Evolutionary conservation across 352 stramenopile genomes (phyloP).

Genomic region (Globisporangium viniferum): DNA sequence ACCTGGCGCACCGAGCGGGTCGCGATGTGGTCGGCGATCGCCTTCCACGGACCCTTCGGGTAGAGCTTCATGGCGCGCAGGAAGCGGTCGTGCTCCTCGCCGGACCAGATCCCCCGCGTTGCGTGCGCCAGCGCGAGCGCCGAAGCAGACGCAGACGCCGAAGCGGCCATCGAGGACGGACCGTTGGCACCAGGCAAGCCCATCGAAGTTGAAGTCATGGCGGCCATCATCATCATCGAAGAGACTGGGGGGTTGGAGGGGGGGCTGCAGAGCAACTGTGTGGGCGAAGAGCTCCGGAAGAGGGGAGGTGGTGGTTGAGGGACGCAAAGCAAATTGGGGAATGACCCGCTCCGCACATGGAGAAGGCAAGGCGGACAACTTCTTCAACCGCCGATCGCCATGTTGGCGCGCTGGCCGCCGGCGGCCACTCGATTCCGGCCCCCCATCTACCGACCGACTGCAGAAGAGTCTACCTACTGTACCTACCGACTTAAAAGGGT

Average conservation of each 20-base stretch:
- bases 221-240: conserved; percentile 15
- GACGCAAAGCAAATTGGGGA: conserved; percentile 9
- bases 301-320: not conserved
- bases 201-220: conserved; percentile 20
- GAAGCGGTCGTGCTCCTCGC: conserved; percentile 72
- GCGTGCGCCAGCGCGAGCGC: not conserved
- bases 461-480: conserved; percentile 7
- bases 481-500: conserved; percentile 13
- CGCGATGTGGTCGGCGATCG: conserved; percentile 65
- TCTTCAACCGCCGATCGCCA: conserved; percentile 5
- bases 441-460: conserved; percentile 16
- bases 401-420: conserved; percentile 2
- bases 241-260: not conserved
- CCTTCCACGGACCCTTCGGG: conserved; percentile 70
- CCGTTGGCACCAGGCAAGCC: conserved; percentile 7
- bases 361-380: not conserved
- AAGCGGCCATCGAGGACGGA: not conserved
- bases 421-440: conserved; percentile 13
- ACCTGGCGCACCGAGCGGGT: conserved; percentile 69
- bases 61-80: conserved; percentile 63
- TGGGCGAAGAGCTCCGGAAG: not conserved
- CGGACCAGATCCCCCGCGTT: conserved; percentile 51
- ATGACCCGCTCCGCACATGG: conserved; percentile 7
- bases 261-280: conserved; percentile 4
- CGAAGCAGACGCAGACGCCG: not conserved